phyloP scores from a whole-genome alignment of 225 moss, liverwort and hornwort species.

The Neckera pumila region DNA sequence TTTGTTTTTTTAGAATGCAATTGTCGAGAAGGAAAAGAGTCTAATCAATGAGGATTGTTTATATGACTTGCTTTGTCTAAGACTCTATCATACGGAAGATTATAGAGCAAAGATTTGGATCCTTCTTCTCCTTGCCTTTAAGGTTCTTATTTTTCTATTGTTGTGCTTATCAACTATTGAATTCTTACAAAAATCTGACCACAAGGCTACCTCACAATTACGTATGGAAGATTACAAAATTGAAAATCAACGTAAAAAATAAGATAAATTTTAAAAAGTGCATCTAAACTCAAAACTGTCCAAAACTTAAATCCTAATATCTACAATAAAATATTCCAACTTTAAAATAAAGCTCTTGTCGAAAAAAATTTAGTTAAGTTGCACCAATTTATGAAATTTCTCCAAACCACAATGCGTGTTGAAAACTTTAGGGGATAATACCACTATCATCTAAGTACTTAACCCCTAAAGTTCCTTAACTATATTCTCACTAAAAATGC shows the following conservation, averaged over 20 bases:
- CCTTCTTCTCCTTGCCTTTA: neutral
- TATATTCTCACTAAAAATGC: no score
- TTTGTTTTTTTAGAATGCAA: neutral
- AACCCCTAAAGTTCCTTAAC: no score
- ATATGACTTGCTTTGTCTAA: fast-evolving
- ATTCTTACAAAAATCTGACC: fast-evolving
- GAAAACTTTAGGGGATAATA: neutral
- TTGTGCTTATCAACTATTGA: neutral
- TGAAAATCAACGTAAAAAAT: neutral
- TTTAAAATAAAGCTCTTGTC: neutral
- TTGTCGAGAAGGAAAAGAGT: neutral
- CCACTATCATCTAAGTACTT: neutral
- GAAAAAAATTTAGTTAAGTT: no score
- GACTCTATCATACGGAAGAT: neutral
- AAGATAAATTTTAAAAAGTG: neutral
- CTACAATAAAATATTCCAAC: neutral
- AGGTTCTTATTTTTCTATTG: neutral
- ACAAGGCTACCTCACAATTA: neutral
- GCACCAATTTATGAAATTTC: neutral
- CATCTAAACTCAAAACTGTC: fast-evolving
- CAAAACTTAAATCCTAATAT: neutral
- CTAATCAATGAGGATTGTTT: neutral
- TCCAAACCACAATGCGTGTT: neutral
- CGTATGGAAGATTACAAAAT: neutral
- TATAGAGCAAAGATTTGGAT: neutral